A percentile compares a stretch with the other conserved stretches of the same genome.
phyloP scores from a whole-genome alignment of 2,329 filamentous ascomycete genomes.

The Emergomyces africanus region DNA sequence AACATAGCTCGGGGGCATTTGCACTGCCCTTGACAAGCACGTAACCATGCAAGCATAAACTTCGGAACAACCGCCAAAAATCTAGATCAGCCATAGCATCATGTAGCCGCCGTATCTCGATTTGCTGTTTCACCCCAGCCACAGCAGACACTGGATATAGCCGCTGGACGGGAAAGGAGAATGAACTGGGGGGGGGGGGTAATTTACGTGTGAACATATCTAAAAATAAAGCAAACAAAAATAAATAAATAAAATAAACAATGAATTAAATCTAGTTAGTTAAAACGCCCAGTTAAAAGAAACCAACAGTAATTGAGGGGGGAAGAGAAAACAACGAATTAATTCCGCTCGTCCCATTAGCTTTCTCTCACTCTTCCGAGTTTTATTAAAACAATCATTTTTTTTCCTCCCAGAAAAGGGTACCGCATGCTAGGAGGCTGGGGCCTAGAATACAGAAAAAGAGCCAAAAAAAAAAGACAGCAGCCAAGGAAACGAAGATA shows the following conservation, averaged over 20 bases:
- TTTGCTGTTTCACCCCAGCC: too few species aligned
- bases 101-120: too few species aligned
- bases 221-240: neutral
- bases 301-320: neutral
- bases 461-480: neutral
- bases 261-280: neutral
- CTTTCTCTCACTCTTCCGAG: neutral
- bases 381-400: neutral
- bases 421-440: conserved; percentile 3
- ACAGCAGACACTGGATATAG: too few species aligned
- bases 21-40: too few species aligned
- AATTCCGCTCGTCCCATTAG: neutral
- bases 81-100: too few species aligned
- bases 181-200: too few species aligned
- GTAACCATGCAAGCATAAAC: too few species aligned
- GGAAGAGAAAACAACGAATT: neutral
- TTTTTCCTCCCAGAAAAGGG: neutral
- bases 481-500: neutral
- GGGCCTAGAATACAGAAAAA: neutral
- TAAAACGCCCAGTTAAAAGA: neutral
- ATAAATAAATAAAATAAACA: neutral
- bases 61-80: too few species aligned
- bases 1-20: too few species aligned
- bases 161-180: too few species aligned
- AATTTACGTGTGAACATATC: neutral